Conservation (phyloP, 768 basidiomycete species). For the Lactarius tabidus region DNA sequence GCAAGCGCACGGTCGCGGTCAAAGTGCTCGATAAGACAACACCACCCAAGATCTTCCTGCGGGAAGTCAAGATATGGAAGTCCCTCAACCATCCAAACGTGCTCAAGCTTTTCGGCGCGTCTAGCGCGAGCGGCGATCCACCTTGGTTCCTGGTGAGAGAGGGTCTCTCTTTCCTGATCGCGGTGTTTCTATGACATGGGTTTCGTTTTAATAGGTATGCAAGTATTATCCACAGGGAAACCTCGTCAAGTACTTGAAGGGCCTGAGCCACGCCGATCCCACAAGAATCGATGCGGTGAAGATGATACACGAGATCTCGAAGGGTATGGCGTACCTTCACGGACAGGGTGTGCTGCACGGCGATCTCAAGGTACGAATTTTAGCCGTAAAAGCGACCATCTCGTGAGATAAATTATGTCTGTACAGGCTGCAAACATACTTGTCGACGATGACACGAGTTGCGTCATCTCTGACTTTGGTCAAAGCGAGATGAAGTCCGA, state of each 20-base stretch:
- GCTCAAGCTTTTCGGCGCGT: conserved; percentile 72
- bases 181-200: background rate
- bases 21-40: conserved; percentile 65
- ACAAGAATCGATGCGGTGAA: conserved; percentile 47
- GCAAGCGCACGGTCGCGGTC: conserved; percentile 58
- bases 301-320: conserved; percentile 69
- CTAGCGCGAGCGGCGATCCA: conserved; percentile 60
- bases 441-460: no score
- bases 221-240: conserved; percentile 66
- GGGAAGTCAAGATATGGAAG: conserved; percentile 71
- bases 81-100: conserved; percentile 64
- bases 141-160: conserved; percentile 44
- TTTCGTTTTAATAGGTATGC: conserved; percentile 43
- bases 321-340: conserved; percentile 82
- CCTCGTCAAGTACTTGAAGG: conserved; percentile 52
- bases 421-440: no score
- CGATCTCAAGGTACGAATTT: conserved; percentile 61
- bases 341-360: conserved; percentile 44
- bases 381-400: no score
- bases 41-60: conserved; percentile 59
- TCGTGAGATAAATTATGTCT: no score
- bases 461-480: no score
- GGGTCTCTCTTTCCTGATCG: conserved; percentile 22
- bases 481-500: no score
- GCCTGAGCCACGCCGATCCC: conserved; percentile 2